Evolutionary conservation across 2,329 filamentous ascomycete genomes (phyloP), one percentile per base, ranked within the genome.

Genomic region (Ophiobolus disseminans): DNA sequence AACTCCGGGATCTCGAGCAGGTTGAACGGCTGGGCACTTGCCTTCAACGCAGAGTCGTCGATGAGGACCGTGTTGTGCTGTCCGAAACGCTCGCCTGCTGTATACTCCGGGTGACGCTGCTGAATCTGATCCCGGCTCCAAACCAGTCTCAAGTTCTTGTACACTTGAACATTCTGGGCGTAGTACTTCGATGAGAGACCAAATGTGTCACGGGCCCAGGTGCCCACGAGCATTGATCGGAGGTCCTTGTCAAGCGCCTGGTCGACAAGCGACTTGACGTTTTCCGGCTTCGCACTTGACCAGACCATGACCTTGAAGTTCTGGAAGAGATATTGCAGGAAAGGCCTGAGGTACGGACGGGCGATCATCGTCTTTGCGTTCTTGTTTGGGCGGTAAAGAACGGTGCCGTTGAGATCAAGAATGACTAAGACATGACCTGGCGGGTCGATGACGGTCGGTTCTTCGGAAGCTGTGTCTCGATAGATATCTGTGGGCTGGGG

Each of bases 381-480:
- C 6, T 46, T 57, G n/a, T 78, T 78, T 7, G 85, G 86, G 4
- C 94, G 88, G 74, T 83, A 81, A 26, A 97, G 82, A 1, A 99
- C 80, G 0, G 93, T 97, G 54, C 94, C 94, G 72, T 97, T 99
- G 28, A 99, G 83, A 74, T 99, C 94, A 53, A 97, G 83, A 37
- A 97, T 83, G 40, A 99, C 79, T 17, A 99, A 84, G 25, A 96
- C 81, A 13, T 82, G 82, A 31, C 84, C 83, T 1, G 86, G 82
- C 1, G 70, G 40, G 0, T 72, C 30, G 3, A 82, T 48, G 1
- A 51, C 55, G 5, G 50, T 50, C 0, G 69, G 60, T 17, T 57
- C 51, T 10, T 72, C 13, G 58, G 74, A 67, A 2, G 88, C 78
- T 42, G 80, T 79, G 3, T 66, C 44, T n/a, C 90, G 75, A 72